Percentiles rank a stretch among this genome's conserved stretches.
phyloP scores from a whole-genome alignment of 441 rosid species.

The Bocquillonia castaneifolia region DNA sequence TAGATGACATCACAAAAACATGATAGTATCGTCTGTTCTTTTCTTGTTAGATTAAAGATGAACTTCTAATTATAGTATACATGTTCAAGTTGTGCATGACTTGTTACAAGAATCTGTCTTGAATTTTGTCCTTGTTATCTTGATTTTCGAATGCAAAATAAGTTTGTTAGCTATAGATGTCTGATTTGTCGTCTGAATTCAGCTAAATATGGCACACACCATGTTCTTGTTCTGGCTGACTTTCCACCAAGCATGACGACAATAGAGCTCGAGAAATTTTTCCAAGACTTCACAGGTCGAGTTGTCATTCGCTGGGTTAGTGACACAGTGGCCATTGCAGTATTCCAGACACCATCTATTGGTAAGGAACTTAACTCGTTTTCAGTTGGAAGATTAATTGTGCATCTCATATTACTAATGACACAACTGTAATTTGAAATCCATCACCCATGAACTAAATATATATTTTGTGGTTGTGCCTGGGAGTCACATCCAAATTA shows the following conservation, averaged over 20 bases:
- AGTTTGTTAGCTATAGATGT: background rate
- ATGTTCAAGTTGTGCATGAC: background rate
- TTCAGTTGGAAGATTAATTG: background rate
- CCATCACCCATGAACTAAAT: too few relatives aligned
- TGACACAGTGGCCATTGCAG: constrained; percentile 91
- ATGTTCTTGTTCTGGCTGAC: constrained; percentile 71
- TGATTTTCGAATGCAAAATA: background rate
- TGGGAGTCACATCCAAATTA: too few relatives aligned
- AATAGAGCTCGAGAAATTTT: constrained; percentile 68
- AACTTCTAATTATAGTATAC: background rate
- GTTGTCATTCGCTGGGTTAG: constrained; percentile 81
- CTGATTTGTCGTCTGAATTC: constrained; percentile 29
- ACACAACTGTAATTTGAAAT: too few relatives aligned
- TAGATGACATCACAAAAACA: background rate
- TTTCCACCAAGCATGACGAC: constrained; percentile 74
- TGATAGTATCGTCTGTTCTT: background rate
- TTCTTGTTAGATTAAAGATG: background rate
- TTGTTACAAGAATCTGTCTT: background rate
- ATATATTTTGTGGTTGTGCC: too few relatives aligned
- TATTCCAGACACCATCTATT: constrained; percentile 61
- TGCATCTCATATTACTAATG: background rate
- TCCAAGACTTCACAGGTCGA: constrained; percentile 49
- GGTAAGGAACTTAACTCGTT: constrained; percentile 39
- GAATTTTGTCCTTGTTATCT: background rate
- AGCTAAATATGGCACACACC: constrained; percentile 79